Percentiles rank a stretch among this genome's conserved stretches.
Conservation (phyloP, 1,139 yeast species). For the Hyphopichia fennica region DNA sequence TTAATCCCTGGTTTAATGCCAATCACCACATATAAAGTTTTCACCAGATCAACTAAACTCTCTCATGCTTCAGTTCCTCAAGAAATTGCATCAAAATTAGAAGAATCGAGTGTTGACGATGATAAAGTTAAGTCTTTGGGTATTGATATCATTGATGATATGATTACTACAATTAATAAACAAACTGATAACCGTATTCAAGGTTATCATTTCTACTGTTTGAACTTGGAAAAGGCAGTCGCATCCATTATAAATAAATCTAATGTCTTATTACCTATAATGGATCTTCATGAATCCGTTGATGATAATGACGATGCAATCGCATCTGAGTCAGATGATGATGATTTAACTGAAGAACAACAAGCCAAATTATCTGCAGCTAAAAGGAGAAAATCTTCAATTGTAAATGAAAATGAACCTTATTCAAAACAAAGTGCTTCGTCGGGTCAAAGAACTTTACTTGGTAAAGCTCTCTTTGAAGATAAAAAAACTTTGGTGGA, state of each 20-base stretch:
- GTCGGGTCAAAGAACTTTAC: slow-evolving; percentile 20
- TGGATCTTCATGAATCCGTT: slow-evolving; percentile 16
- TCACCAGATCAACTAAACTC: slow-evolving; percentile 83
- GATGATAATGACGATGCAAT: slow-evolving; percentile 29
- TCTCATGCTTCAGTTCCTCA: slow-evolving; percentile 86
- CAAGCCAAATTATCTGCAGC: slow-evolving; percentile 4
- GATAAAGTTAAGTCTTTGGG: slow-evolving; percentile 84
- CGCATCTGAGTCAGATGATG: slow-evolving; percentile 37
- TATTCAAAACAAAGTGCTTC: slow-evolving; percentile 22
- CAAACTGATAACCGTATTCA: slow-evolving; percentile 57
- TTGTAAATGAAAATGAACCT: slow-evolving; percentile 46
- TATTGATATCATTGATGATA: slow-evolving; percentile 66
- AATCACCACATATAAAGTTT: slow-evolving; percentile 83
- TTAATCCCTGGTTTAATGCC: slow-evolving; percentile 96
- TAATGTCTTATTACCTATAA: slow-evolving; percentile 37
- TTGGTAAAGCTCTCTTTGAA: slow-evolving; percentile 25
- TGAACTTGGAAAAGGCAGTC: slow-evolving; percentile 86
- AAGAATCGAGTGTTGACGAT: slow-evolving; percentile 71
- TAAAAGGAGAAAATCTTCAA: slow-evolving; percentile 46
- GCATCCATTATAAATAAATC: slow-evolving; percentile 78
- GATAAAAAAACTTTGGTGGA: slow-evolving; percentile 62
- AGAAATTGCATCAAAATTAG: slow-evolving; percentile 38
- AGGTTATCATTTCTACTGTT: slow-evolving; percentile 88
- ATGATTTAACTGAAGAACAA: slow-evolving; percentile 10
- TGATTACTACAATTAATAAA: slow-evolving; percentile 56